Conservation (phyloP, 2,329 filamentous ascomycete species). For the Colletotrichum caudatum region DNA sequence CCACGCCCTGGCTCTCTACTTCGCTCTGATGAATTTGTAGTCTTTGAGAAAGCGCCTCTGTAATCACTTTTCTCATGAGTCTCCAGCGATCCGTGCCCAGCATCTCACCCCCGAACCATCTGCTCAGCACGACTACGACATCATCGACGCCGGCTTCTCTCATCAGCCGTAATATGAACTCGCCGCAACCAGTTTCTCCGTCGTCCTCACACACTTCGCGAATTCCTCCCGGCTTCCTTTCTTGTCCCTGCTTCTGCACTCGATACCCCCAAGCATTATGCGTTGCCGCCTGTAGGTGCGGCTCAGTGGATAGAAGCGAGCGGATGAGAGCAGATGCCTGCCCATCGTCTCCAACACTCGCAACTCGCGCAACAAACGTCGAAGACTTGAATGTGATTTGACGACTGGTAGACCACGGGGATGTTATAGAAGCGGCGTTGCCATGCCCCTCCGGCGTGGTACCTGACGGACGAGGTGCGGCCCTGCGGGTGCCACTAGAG, state of each 20-base stretch:
- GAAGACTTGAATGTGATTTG: slow-evolving; percentile 66
- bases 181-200: slow-evolving; percentile 70
- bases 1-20: slow-evolving; percentile 56
- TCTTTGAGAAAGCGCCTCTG: slow-evolving; percentile 66
- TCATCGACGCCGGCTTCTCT: slow-evolving; percentile 63
- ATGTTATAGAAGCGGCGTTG: slow-evolving; percentile 30
- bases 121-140: slow-evolving; percentile 68
- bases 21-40: slow-evolving; percentile 50
- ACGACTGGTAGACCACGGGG: slow-evolving; percentile 64
- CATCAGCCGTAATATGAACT: slow-evolving; percentile 67
- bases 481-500: slow-evolving; percentile 41
- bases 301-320: slow-evolving; percentile 61
- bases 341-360: slow-evolving; percentile 53
- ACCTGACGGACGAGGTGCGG: slow-evolving; percentile 29
- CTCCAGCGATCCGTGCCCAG: slow-evolving; percentile 72
- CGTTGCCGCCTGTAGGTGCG: slow-evolving; percentile 63
- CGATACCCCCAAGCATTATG: slow-evolving; percentile 71
- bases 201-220: slow-evolving; percentile 69
- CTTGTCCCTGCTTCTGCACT: slow-evolving; percentile 34
- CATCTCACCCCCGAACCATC: slow-evolving; percentile 73
- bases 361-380: slow-evolving; percentile 68
- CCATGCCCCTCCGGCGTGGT: slow-evolving; percentile 41
- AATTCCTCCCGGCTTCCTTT: slow-evolving; percentile 42
- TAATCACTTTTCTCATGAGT: slow-evolving; percentile 69
- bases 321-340: slow-evolving; percentile 59